phyloP scores from a whole-genome alignment of 305 asterid species.

The Petunia hybrid region DNA sequence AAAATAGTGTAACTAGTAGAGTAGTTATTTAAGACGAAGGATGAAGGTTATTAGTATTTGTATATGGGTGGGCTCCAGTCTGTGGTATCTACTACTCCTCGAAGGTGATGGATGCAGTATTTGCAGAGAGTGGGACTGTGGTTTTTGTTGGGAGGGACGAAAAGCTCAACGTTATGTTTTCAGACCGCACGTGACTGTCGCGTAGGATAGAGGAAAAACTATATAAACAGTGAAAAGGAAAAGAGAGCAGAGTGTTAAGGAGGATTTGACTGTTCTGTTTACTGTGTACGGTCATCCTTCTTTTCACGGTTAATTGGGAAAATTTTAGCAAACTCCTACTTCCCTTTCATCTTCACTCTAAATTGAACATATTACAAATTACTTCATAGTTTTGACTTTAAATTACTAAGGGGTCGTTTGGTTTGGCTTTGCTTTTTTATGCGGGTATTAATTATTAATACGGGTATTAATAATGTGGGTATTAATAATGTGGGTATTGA shows the following conservation, averaged over 20 bases:
- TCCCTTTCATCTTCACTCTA: neutral
- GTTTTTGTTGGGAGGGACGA: constrained; percentile 34
- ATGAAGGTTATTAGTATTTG: neutral
- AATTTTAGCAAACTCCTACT: constrained; percentile 1
- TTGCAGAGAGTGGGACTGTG: constrained; percentile 35
- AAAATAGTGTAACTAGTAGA: too few species aligned
- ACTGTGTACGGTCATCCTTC: constrained; percentile 17
- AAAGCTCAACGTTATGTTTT: constrained; percentile 34
- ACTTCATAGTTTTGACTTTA: neutral
- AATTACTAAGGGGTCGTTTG: too few species aligned
- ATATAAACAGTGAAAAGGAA: neutral
- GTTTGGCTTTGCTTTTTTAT: too few species aligned
- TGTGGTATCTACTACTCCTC: neutral
- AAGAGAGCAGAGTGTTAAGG: neutral
- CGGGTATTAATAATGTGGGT: too few species aligned
- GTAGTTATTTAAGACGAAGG: neutral
- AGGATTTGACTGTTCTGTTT: neutral
- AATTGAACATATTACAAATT: neutral
- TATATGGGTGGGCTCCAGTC: neutral
- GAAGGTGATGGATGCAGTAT: constrained; percentile 26
- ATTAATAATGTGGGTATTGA: too few species aligned
- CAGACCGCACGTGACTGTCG: constrained; percentile 40
- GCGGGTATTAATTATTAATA: too few species aligned
- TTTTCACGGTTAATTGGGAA: neutral
- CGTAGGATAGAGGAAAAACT: constrained; percentile 28